Evolutionary conservation across 2,329 filamentous ascomycete genomes (phyloP).

Genomic region (Pseudogymnoascus sp.): DNA sequence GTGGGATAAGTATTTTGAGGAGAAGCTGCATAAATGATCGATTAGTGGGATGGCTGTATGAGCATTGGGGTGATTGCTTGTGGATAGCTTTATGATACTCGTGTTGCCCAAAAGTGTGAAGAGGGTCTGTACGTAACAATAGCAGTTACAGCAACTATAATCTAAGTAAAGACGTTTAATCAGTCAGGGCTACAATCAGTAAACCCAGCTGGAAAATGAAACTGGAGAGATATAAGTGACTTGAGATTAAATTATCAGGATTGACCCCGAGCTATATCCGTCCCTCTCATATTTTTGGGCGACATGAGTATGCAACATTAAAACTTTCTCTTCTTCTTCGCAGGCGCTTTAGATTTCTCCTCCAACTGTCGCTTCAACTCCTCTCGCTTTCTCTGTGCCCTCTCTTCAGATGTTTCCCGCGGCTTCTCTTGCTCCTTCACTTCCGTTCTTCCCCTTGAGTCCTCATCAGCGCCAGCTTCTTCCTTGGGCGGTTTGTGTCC

Average conservation of each 20-base stretch:
- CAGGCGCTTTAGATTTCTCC: slow-evolving; percentile 24
- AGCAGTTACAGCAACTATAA: not conserved
- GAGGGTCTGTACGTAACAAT: not conserved
- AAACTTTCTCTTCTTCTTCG: slow-evolving; percentile 29
- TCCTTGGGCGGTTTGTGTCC: slow-evolving; percentile 10
- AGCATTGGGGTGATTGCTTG: not conserved
- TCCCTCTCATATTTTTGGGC: not conserved
- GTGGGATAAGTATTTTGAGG: slow-evolving; percentile 76
- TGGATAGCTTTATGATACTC: not conserved
- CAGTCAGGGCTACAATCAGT: not conserved
- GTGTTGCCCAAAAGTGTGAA: not conserved
- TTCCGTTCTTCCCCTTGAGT: slow-evolving; percentile 13
- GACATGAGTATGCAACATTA: slow-evolving; percentile 12
- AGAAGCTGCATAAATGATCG: slow-evolving; percentile 33
- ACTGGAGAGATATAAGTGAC: not conserved
- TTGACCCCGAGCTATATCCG: not conserved
- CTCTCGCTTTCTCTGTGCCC: slow-evolving; percentile 24
- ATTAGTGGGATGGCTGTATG: not conserved
- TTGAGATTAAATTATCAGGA: not conserved
- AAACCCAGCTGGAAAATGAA: not conserved
- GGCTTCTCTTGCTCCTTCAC: slow-evolving; percentile 11
- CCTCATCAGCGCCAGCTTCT: slow-evolving; percentile 14
- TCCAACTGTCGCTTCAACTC: slow-evolving; percentile 25
- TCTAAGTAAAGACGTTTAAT: not conserved
- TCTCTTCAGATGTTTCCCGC: slow-evolving; percentile 24